A percentile compares a stretch with the other conserved stretches of the same genome.
Evolutionary conservation across 495 filamentous ascomycete species (phyloP).

Genomic region (Neurospora sp.): DNA sequence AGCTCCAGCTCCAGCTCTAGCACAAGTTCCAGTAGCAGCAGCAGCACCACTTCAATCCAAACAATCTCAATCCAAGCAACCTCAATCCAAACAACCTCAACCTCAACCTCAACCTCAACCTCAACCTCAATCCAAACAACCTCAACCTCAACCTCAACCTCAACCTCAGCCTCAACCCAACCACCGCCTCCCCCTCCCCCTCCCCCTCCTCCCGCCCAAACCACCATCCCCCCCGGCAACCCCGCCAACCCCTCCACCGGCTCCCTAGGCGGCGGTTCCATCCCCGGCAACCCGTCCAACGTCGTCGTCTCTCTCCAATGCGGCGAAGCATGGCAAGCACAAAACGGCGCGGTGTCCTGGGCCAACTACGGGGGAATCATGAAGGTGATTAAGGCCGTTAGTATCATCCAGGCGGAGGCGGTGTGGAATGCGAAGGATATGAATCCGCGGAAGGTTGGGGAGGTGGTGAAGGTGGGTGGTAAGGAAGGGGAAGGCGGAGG

Average conservation of each 20-base stretch:
- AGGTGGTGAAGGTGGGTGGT: background rate
- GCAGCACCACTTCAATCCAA: no score
- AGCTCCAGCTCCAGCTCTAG: no score
- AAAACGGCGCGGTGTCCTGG: background rate
- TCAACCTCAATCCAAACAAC: no score
- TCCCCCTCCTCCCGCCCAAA: background rate
- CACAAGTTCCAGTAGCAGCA: no score
- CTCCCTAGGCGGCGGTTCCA: background rate
- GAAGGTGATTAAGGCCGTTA: background rate
- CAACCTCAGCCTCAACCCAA: no score
- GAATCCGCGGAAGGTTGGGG: background rate
- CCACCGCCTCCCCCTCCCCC: background rate
- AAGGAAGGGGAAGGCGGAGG: background rate
- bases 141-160: no score
- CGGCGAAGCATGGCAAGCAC: background rate
- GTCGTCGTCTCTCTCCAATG: fast-evolving
- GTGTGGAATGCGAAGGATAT: background rate
- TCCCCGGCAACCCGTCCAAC: background rate
- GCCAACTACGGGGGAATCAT: background rate
- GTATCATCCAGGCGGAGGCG: background rate
- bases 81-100: no score
- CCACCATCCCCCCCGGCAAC: background rate
- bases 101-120: no score
- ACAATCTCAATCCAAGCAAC: no score
- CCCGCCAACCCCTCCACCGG: background rate